phyloP scores from a whole-genome alignment of 2,329 filamentous ascomycete species.

The Cadophora malorum region DNA sequence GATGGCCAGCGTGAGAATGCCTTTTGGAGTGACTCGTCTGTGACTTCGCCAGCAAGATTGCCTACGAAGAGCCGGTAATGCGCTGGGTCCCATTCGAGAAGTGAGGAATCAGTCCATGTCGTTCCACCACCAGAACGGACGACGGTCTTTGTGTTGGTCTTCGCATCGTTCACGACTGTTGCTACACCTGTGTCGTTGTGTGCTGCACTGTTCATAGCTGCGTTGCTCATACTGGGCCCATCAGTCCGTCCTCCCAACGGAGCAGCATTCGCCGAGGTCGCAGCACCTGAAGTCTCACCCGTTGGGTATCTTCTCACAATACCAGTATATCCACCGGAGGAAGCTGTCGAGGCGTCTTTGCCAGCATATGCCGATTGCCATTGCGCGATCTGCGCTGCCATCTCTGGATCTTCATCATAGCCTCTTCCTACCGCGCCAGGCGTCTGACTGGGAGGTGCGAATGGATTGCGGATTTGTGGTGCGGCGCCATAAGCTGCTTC shows the following conservation, averaged over 20 bases:
- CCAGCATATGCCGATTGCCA: conserved; percentile 90
- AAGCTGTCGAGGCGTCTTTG: conserved; percentile 57
- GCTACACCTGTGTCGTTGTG: conserved; percentile 54
- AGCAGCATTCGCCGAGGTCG: conserved; percentile 53
- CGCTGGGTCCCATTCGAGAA: conserved; percentile 94
- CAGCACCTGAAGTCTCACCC: conserved; percentile 53
- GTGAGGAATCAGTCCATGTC: conserved; percentile 85
- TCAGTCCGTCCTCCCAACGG: conserved; percentile 46
- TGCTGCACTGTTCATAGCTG: conserved; percentile 56
- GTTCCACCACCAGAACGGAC: conserved; percentile 88
- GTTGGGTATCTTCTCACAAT: conserved; percentile 44
- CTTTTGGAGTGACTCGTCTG: conserved; percentile 93
- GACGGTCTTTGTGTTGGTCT: conserved; percentile 82
- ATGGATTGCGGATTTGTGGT: conserved; percentile 82
- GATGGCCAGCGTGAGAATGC: conserved; percentile 89
- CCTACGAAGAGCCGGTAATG: conserved; percentile 96
- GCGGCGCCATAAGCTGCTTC: conserved; percentile 55
- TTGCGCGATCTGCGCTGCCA: conserved; percentile 90
- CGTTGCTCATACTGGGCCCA: conserved; percentile 81
- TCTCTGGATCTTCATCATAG: conserved; percentile 72
- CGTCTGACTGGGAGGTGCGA: conserved; percentile 61
- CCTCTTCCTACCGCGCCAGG: conserved; percentile 45
- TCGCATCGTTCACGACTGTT: conserved; percentile 48
- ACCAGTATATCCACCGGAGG: conserved; percentile 42
- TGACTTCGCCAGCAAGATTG: conserved; percentile 96